Evolutionary conservation across 106 monocot genomes (phyloP).

Genomic region (Alisma plantagoaquatica): DNA sequence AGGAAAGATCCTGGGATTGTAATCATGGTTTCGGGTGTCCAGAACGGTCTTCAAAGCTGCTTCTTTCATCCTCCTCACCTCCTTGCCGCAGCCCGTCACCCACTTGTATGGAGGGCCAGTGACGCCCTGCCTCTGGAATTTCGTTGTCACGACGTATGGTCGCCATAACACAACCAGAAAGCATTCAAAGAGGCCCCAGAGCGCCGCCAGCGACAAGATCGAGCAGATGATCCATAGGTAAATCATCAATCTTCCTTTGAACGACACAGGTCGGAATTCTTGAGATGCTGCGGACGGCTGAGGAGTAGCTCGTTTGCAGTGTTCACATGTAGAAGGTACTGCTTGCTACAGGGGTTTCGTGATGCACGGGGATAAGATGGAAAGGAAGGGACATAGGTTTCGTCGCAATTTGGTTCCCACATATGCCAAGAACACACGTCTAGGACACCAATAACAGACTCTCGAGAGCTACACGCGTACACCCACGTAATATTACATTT

Average conservation of each 20-base stretch:
- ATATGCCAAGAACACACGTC: no score
- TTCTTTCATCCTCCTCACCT: slow-evolving; percentile 11
- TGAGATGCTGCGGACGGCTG: neutral
- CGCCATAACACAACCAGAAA: slow-evolving; percentile 4
- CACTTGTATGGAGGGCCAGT: slow-evolving; percentile 14
- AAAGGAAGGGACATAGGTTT: no score
- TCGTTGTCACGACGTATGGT: slow-evolving; percentile 1
- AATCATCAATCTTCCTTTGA: neutral
- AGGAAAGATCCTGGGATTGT: slow-evolving; percentile 13
- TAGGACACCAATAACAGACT: no score
- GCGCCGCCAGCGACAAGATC: neutral
- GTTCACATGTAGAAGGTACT: no score
- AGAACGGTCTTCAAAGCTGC: neutral
- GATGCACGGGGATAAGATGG: no score
- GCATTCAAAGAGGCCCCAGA: neutral
- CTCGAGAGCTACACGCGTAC: no score
- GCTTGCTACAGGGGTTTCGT: no score
- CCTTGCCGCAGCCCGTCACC: slow-evolving; percentile 1
- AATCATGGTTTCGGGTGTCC: slow-evolving; percentile 12
- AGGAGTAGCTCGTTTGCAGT: no score
- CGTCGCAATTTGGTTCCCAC: no score
- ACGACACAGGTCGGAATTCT: neutral
- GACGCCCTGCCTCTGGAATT: slow-evolving; percentile 13
- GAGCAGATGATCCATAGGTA: neutral
- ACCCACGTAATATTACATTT: no score